Evolutionary conservation across 805 yeast species (phyloP).

Genomic region (Dipodascus albidus): DNA sequence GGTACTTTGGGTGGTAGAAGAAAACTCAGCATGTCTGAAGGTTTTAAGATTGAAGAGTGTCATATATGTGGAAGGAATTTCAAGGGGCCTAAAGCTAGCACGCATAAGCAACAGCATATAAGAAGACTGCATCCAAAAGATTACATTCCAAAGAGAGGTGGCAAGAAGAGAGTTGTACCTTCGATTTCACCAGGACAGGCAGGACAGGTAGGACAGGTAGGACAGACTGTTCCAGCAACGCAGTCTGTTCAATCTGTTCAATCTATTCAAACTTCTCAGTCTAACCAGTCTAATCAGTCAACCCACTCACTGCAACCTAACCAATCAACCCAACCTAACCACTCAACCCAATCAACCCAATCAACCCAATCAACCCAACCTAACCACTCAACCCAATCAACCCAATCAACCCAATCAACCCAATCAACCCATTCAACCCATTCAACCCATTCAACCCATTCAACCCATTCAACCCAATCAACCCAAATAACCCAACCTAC

Average conservation of each 20-base stretch:
- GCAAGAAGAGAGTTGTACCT: constrained; percentile 24
- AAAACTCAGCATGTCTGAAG: neutral
- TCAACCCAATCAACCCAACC: neutral
- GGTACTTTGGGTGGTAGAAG: neutral
- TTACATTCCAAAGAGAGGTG: constrained; percentile 36
- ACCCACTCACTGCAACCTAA: neutral
- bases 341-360: neutral
- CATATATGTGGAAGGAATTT: constrained; percentile 33
- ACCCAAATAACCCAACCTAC: neutral
- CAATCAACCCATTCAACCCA: neutral
- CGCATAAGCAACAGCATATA: constrained; percentile 39
- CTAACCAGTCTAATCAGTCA: too few species aligned
- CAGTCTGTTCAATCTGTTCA: neutral
- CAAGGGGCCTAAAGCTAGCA: constrained; percentile 36
- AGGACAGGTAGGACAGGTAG: too few species aligned
- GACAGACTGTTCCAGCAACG: neutral
- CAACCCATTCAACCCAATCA: neutral
- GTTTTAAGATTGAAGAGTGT: constrained; percentile 27
- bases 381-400: neutral
- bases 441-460: neutral
- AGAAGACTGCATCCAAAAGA: constrained; percentile 34
- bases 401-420: neutral
- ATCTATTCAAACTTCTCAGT: neutral
- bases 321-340: neutral
- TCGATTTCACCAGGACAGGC: too few species aligned